These are phyloP conservation scores for Pythium coloratum DNA, from an alignment of 352 stramenopile species.

Conservation along the genomic window DNA sequence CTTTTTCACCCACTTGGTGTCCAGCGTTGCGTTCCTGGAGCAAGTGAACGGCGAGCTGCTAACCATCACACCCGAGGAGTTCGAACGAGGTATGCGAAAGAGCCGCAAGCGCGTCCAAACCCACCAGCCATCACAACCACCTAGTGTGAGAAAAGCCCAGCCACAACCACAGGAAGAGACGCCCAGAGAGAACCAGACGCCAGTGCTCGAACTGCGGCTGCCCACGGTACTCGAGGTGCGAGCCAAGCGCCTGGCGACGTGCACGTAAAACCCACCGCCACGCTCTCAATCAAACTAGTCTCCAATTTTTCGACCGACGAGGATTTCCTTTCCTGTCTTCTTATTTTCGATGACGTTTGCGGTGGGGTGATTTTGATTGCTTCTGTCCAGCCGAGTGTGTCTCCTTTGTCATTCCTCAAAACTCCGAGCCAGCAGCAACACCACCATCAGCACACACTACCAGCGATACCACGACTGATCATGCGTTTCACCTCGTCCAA, in stretches of 20 bases:
- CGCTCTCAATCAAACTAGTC: neutral
- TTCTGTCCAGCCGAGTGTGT: neutral
- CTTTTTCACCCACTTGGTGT: constrained; percentile 91
- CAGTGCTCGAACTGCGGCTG: constrained; percentile 16
- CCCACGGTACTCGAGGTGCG: constrained; percentile 46
- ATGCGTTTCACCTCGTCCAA: neutral
- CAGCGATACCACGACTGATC: neutral
- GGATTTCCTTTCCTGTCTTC: neutral
- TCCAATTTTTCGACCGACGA: neutral
- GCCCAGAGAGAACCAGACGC: constrained; percentile 6
- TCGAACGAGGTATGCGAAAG: constrained; percentile 52
- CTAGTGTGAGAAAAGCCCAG: neutral
- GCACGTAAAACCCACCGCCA: neutral
- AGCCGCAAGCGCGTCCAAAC: constrained; percentile 35
- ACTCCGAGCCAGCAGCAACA: neutral
- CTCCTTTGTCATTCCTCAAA: neutral
- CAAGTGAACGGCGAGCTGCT: constrained; percentile 68
- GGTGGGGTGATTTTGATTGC: too few relatives aligned
- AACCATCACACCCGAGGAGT: constrained; percentile 74
- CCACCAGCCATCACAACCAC: neutral
- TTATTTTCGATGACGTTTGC: neutral
- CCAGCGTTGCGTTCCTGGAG: constrained; percentile 77
- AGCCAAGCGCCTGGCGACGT: constrained; percentile 33
- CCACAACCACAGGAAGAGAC: neutral
- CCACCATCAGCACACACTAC: too few relatives aligned